These are phyloP conservation scores for Microbotryum violaceum DNA, from an alignment of 1,284 basidiomycete genomes.

Conservation along the genomic window DNA sequence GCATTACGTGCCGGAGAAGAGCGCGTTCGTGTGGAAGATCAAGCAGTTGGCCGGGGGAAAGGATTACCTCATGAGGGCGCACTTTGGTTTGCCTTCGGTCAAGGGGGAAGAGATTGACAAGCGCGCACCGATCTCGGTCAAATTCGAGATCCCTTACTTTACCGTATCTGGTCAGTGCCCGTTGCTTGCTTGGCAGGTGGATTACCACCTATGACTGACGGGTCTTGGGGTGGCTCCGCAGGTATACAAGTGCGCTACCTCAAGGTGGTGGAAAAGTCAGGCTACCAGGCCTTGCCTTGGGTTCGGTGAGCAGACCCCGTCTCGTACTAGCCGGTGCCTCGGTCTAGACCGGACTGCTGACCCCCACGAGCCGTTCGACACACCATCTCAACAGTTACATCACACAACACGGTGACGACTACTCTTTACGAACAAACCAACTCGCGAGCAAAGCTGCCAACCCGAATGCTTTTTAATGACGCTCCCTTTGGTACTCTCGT, in stretches of 20 bases:
- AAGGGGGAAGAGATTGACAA: slow-evolving; percentile 77
- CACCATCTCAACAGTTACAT: slow-evolving; percentile 55
- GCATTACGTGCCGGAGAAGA: slow-evolving; percentile 91
- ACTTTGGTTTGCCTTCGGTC: slow-evolving; percentile 87
- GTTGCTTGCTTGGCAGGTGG: no score
- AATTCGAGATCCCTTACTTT: slow-evolving; percentile 79
- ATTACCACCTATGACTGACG: no score
- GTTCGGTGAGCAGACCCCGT: slow-evolving; percentile 50
- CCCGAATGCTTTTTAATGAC: slow-evolving; percentile 2
- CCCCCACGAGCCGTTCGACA: slow-evolving; percentile 15
- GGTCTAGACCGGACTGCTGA: not conserved
- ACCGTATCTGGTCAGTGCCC: slow-evolving; percentile 46
- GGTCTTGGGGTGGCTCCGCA: no score
- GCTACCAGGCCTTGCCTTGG: slow-evolving; percentile 73
- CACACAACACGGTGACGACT: slow-evolving; percentile 93
- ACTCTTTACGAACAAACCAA: slow-evolving; percentile 40
- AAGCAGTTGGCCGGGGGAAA: slow-evolving; percentile 87
- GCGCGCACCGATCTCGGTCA: slow-evolving; percentile 88
- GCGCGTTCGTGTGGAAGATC: slow-evolving; percentile 96
- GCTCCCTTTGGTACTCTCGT: not conserved
- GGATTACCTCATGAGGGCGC: slow-evolving; percentile 91
- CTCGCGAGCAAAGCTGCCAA: not conserved
- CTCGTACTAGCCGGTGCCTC: slow-evolving; percentile 2
- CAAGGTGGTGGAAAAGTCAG: slow-evolving; percentile 88
- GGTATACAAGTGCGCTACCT: slow-evolving; percentile 94